Base-by-base conservation (phyloP, 208 protist genomes). In the Leishmania turanica region DNA sequence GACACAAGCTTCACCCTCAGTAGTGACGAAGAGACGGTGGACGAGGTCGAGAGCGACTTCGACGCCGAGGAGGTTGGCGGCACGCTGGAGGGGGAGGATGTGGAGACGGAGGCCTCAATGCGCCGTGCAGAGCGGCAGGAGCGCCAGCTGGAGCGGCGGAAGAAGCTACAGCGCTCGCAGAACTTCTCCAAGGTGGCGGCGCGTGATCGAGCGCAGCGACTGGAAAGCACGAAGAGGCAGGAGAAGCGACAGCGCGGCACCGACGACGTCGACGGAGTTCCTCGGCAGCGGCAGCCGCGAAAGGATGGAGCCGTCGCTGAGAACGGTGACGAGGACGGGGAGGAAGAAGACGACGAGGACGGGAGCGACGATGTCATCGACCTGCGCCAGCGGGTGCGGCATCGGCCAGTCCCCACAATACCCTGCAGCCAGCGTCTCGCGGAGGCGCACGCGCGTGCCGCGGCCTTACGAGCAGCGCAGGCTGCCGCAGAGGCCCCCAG, bases 41-140 rank as follows among this genome's bases (percentile, higher is more conserved):
- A 96, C 71, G 85, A 90, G 45, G 75, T 96, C 40, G 92, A 96
- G 53, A 94, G 89, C 75, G 91, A 96, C 86, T 96, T 96, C 82
- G 91, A 88, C 73, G 92, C 90, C 21, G 89, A 94, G 73, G 90
- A 96, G 42, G 84, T 83, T 19, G 80, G 62, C 1, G 84, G 84
- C 24, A 64, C 53, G 47, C 69, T 88, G 40, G 78, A 88, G 66
- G 84, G 84, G 24, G 84, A 88, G 64, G 53, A 64, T 7, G 81
- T 84, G 27, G 89, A 92, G 54, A 94, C 92, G 51, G 90, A 96
- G 42, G 90, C 85, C 40, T 82, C 78, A 47, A 77, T 92, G 45
- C 87, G 84, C 51, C 90, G 84, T 11, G 89, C 87, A 17, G 89
- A 94, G 80, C 89, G 92, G 47, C 71, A 86, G 71, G 89, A 88